phyloP scores from a whole-genome alignment of 352 stramenopile genomes.

The Pythium insidiosum region DNA sequence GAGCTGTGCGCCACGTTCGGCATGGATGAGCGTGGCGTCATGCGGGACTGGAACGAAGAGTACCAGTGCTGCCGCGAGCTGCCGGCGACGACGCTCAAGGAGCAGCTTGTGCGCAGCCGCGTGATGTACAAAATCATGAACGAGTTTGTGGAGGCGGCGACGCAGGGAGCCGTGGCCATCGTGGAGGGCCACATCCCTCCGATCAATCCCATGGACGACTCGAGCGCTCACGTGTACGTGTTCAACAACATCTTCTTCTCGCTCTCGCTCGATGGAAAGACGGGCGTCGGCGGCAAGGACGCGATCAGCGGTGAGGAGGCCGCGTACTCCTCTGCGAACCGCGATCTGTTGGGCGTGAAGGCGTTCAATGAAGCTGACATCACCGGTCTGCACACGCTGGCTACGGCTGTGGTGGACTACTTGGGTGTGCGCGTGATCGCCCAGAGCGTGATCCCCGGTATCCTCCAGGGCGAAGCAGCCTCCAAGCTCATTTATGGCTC shows the following conservation, averaged over 20 bases:
- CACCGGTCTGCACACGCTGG: slow-evolving; percentile 89
- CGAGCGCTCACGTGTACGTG: slow-evolving; percentile 92
- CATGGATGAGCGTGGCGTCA: slow-evolving; percentile 88
- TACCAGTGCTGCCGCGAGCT: slow-evolving; percentile 90
- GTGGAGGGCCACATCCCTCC: slow-evolving; percentile 91
- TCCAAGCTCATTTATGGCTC: slow-evolving; percentile 94
- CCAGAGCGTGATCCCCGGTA: slow-evolving; percentile 94
- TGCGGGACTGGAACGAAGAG: slow-evolving; percentile 97
- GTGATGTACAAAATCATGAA: slow-evolving; percentile 93
- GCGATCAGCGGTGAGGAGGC: slow-evolving; percentile 64
- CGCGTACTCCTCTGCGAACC: slow-evolving; percentile 80
- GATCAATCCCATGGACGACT: slow-evolving; percentile 95
- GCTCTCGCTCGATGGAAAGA: slow-evolving; percentile 80
- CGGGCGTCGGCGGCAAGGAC: slow-evolving; percentile 55
- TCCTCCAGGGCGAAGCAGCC: slow-evolving; percentile 91
- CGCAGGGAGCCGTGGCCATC: slow-evolving; percentile 87
- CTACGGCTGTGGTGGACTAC: slow-evolving; percentile 94
- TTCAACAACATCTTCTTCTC: slow-evolving; percentile 99
- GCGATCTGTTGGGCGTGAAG: slow-evolving; percentile 85
- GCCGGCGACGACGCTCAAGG: slow-evolving; percentile 62
- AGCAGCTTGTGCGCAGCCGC: slow-evolving; percentile 90
- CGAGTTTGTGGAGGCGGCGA: slow-evolving; percentile 93
- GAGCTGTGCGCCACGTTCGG: slow-evolving; percentile 86
- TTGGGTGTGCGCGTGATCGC: slow-evolving; percentile 91
- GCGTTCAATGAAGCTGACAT: slow-evolving; percentile 90